These are phyloP conservation scores for Boletus rubescentipes DNA, from an alignment of 768 basidiomycete genomes.

Conservation along the genomic window DNA sequence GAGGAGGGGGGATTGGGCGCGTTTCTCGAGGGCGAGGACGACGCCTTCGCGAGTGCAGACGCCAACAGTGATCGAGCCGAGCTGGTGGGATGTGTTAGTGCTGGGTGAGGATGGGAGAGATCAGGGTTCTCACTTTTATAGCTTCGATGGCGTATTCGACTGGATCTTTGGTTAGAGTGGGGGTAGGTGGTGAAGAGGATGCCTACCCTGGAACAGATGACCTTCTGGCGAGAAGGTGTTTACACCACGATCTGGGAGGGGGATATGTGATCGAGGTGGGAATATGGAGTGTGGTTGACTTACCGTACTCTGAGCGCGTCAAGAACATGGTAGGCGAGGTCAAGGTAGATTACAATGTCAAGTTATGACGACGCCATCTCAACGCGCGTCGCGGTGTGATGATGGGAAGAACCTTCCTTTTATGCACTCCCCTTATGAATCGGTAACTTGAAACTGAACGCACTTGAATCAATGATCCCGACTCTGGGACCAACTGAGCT, in stretches of 20 bases:
- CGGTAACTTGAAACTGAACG: too few species aligned
- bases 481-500: conserved; percentile 44
- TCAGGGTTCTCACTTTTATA: conserved; percentile 71
- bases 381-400: conserved; percentile 32
- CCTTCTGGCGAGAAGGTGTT: conserved; percentile 99
- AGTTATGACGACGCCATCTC: conserved; percentile 32
- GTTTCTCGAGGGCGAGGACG: conserved; percentile 95
- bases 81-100: conserved; percentile 44
- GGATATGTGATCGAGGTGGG: not conserved
- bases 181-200: not conserved
- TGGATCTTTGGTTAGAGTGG: conserved; percentile 34
- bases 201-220: conserved; percentile 93
- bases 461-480: too few species aligned
- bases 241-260: conserved; percentile 80
- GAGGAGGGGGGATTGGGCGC: conserved; percentile 93
- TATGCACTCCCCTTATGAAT: conserved; percentile 1
- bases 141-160: conserved; percentile 99
- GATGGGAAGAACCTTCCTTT: conserved; percentile 34
- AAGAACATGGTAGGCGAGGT: conserved; percentile 66
- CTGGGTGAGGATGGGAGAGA: not conserved
- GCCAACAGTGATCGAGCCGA: conserved; percentile 97
- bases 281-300: not conserved
- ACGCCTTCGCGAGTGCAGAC: conserved; percentile 89
- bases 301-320: conserved; percentile 94
- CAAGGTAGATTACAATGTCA: not conserved